Conservation (phyloP, 2,329 filamentous ascomycete species). For the Pseudogymnoascus sp. region DNA sequence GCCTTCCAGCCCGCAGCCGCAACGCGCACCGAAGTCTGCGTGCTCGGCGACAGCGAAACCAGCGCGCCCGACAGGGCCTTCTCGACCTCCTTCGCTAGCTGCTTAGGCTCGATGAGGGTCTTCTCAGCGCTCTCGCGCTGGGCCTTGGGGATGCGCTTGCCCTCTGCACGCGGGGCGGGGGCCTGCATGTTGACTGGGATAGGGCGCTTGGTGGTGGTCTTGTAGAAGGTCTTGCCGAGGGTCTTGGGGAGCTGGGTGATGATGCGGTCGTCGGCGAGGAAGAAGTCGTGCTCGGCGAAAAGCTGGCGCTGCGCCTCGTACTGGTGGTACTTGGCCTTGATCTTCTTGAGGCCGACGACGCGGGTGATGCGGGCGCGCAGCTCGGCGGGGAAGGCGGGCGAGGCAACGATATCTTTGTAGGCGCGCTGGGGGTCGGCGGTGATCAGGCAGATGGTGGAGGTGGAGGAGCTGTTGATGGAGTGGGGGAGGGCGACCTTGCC, state of each 20-base stretch:
- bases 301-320: slow-evolving; percentile 85
- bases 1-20: slow-evolving; percentile 68
- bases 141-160: slow-evolving; percentile 49
- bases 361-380: slow-evolving; percentile 62
- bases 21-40: slow-evolving; percentile 73
- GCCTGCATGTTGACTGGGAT: slow-evolving; percentile 69
- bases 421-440: slow-evolving; percentile 72
- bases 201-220: slow-evolving; percentile 72
- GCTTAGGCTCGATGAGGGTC: slow-evolving; percentile 32
- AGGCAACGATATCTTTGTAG: slow-evolving; percentile 82
- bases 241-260: slow-evolving; percentile 64
- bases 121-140: slow-evolving; percentile 40
- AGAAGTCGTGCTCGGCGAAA: slow-evolving; percentile 79
- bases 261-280: slow-evolving; percentile 87
- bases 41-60: slow-evolving; percentile 70
- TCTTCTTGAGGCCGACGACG: slow-evolving; percentile 75
- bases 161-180: slow-evolving; percentile 53
- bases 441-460: slow-evolving; percentile 75
- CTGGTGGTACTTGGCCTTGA: slow-evolving; percentile 82
- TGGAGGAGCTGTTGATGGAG: slow-evolving; percentile 60
- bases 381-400: slow-evolving; percentile 61
- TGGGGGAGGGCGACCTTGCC: slow-evolving; percentile 75
- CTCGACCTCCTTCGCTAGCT: slow-evolving; percentile 74
- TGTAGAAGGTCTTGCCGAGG: slow-evolving; percentile 91
- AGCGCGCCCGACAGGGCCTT: slow-evolving; percentile 70